A percentile compares a stretch with the other conserved stretches of the same genome.
Evolutionary conservation across 1,284 basidiomycete genomes (phyloP).

Genomic region (Athelia psychrophila): DNA sequence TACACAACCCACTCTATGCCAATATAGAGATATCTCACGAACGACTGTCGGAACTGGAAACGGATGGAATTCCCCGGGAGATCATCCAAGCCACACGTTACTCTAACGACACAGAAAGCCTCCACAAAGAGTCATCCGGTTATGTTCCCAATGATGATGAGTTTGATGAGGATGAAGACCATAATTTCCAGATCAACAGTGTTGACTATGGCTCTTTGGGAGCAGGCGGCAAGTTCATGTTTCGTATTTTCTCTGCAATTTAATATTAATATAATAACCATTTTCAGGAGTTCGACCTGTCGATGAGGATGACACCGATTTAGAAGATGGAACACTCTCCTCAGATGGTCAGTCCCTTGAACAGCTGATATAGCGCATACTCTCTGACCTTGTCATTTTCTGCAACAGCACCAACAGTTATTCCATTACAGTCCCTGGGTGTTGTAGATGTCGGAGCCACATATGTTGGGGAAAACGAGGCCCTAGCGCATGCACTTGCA

Average conservation of each 20-base stretch:
- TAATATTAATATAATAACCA: not conserved
- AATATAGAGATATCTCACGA: slow-evolving; percentile 24
- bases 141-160: slow-evolving; percentile 24
- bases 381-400: not conserved
- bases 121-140: slow-evolving; percentile 21
- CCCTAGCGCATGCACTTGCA: slow-evolving; percentile 14
- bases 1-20: slow-evolving; percentile 29
- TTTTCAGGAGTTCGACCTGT: not conserved
- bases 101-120: slow-evolving; percentile 9
- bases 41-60: slow-evolving; percentile 21
- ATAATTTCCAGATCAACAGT: not conserved
- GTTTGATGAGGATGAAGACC: not conserved
- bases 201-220: not conserved
- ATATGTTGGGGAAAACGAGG: slow-evolving; percentile 10
- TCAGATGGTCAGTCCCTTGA: not conserved
- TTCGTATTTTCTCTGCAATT: not conserved
- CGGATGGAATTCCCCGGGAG: slow-evolving; percentile 31
- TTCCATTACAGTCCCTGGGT: slow-evolving; percentile 13
- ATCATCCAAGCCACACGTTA: slow-evolving; percentile 13
- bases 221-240: not conserved
- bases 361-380: not conserved
- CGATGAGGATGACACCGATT: not conserved
- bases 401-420: not conserved
- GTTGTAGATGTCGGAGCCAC: slow-evolving; percentile 16
- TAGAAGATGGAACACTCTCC: not conserved